Base-by-base conservation (phyloP, 2,329 filamentous ascomycete genomes). In the Diaporthe capsici region DNA sequence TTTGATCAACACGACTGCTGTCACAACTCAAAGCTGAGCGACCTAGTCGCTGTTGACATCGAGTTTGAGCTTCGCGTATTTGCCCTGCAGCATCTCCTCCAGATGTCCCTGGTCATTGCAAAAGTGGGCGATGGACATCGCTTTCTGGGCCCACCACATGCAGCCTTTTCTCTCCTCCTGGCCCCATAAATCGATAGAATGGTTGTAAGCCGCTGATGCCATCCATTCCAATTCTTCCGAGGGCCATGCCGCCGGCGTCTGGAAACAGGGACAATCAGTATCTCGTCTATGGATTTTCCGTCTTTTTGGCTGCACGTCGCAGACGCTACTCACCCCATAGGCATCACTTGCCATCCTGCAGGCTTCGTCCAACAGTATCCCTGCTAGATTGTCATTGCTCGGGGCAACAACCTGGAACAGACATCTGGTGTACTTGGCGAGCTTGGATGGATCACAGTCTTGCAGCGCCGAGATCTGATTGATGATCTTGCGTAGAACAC, bases 341-440 rank as follows among this genome's bases (percentile, higher is more conserved):
- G 88, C 84, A 78, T 89, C 86, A 71, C 85, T 84, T 9, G 90
- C 89, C 72, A 92, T 86, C 1, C 82, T 82, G 2, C 88, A 86
- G 1, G 91, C 90, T 80, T 95, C 92, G n/a, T 92, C 88, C 10
- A 95, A 84, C 5, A 95, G 86, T 61, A 88, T 86, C 68, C 93
- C 85, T 13, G 91, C 90, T 22, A 92, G 83, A 0, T 83, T 82
- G 28, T 91, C 88, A 63, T 92, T 88, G 6, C 89, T 85, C 1
- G 89, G 85, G 0, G 95, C 84, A 0, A 93, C 89, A 1, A 91
- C 86, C 77, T 94, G 93, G 78, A 96, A 94, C 2, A 97, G 87
- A 79, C 94, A 95, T 1, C 94, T 91, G 61, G 96, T 90, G 86
- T 97, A 98, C 79, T 93, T 93, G 10, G 94, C 90, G 1, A 97